Evolutionary conservation across 106 monocot species (phyloP), one percentile per base, ranked within the genome.

Genomic region (Dioscorea dumetorum): DNA sequence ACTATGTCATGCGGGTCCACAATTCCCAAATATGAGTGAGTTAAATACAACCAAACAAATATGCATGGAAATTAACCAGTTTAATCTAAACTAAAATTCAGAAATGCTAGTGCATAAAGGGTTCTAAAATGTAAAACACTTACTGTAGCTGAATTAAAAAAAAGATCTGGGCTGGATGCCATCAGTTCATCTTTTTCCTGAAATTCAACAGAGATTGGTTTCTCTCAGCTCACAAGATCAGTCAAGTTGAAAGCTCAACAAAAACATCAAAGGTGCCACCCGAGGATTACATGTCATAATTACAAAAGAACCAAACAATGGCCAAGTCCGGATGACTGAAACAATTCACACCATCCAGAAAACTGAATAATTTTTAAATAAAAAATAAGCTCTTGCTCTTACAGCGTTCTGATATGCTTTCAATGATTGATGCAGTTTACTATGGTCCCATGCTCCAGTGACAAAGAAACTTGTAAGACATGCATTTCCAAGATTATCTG

Each of bases 361-460:
- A 66, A 58, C 22, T 28, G 22, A 72, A 52, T 61, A 50, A 58
- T 23, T 6, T 58, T 16, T 53, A 6, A 41, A 41, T 41, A 41
- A 35, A 54, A 51, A 19, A 54, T 1, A 54, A 19, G 35, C 63
- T 59, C 69, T 23, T 24, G 71, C 18, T 66, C 90, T 79, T 88
- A 95, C 95, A 69, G 95, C 91, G 84, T 91, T 95, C 72, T 91
- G 86, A 74, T 95, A 95, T 57, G 95, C 95, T 84, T 95, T 95
- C 28, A 95, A 24, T 74, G 95, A 88, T 51, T 88, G 88, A 68
- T 82, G 83, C 77, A 95, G 88, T 49, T 76, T 91, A n/a, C 51
- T 35, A 50, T 91, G 77, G 58, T 95, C 91, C 85, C 88, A 91
- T 62, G 88, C 77, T 77, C 95, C 95, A 77, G 61, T 80, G 57